Conservation (phyloP, 225 moss, liverwort and hornwort genomes). For the Neckera pumila region DNA sequence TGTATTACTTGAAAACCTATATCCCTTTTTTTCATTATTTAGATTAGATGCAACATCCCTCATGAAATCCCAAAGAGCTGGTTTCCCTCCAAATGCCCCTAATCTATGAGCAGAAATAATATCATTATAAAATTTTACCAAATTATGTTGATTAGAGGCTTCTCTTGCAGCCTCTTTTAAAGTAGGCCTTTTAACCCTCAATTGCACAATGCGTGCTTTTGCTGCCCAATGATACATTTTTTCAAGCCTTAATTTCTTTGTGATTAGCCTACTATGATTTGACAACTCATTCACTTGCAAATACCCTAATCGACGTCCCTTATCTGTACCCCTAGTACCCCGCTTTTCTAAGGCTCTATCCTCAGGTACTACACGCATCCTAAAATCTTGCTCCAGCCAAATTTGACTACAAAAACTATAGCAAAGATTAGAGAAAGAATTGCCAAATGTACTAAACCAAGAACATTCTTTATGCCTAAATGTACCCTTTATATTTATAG, state of each 20-base stretch:
- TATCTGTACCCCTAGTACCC: not conserved
- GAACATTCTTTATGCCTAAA: not conserved
- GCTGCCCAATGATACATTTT: not conserved
- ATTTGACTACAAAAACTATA: not conserved
- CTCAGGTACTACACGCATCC: not conserved
- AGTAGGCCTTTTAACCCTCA: not conserved
- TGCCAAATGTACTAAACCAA: not conserved
- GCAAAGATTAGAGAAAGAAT: not conserved
- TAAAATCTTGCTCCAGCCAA: not conserved
- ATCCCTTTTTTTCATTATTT: too few species aligned
- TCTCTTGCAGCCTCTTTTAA: not conserved
- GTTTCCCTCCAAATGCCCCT: not conserved
- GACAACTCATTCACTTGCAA: not conserved
- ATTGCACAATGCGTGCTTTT: not conserved
- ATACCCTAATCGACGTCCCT: not conserved
- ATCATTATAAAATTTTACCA: not conserved
- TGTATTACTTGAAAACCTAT: not conserved
- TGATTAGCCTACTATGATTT: not conserved
- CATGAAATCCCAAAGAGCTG: not conserved
- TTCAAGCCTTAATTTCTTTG: not conserved
- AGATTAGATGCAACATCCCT: not conserved
- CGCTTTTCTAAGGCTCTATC: not conserved
- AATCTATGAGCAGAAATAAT: not conserved
- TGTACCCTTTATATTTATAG: not conserved
- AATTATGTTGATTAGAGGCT: not conserved